Evolutionary conservation across 2,329 filamentous ascomycete species (phyloP), one percentile per base, ranked within the genome.

Genomic region (Hymenoscyphus fructigenus): DNA sequence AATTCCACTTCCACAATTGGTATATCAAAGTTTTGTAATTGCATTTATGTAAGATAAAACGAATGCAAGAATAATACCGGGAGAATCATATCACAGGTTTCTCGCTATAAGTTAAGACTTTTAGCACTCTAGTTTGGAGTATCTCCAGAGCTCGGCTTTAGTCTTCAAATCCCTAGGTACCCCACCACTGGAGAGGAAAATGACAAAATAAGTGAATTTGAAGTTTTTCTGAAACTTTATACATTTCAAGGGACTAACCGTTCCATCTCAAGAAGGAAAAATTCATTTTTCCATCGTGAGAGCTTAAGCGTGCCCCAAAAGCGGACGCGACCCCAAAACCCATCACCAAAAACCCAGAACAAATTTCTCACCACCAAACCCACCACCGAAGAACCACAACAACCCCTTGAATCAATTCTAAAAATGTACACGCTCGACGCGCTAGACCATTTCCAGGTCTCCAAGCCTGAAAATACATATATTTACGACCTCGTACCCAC

Each of bases 401-500:
- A 32, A 55, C 29, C 60, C 20, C 41, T 47, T 28, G 61, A 60
- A 32, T 20, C 38, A 50, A 26, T 17, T 44, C 44, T 17, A 57
- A 73, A 72, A 63, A 76, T 76, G 75, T 76, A 75, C 58, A 67
- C 65, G 20, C 68, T 76, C 17, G 68, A 68, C 57, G 62, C 60
- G 15, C 66, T 68, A 6, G 63, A 69, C 44, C 64, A 69, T 23
- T 74, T 72, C 61, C 60, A 71, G 14, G 66, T 77, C 60, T 57
- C 69, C n/a, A 63, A 66, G 7, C 70, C 76, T 20, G 53, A 58
- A 62, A 68, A 69, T 15, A 74, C 77, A 7, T 83, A 83, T 69
- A 76, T 83, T 61, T 83, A 82, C 70, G 75, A 79, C 28, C 74
- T 83, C 62, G 73, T 76, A 7, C 69, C 73, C 10, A 58, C 73